phyloP scores from a whole-genome alignment of 2,329 filamentous ascomycete species.

The Pseudogymnoascus verrucosus region DNA sequence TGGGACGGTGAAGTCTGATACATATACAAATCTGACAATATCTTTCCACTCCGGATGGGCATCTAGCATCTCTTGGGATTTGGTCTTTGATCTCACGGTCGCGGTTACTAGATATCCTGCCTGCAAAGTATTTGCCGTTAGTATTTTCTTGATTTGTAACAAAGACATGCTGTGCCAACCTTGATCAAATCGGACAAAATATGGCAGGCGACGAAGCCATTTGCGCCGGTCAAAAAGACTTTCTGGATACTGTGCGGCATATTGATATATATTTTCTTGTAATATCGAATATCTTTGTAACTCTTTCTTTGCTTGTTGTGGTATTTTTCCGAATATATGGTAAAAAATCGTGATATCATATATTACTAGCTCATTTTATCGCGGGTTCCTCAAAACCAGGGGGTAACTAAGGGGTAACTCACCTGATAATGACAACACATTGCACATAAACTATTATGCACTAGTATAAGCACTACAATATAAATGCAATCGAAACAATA shows the following conservation, averaged over 20 bases:
- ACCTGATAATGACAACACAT: not conserved
- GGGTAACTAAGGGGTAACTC: not conserved
- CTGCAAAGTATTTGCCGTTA: not conserved
- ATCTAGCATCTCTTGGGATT: conserved; percentile 34
- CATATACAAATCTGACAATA: conserved; percentile 31
- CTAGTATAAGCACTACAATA: not conserved
- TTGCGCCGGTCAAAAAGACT: conserved; percentile 27
- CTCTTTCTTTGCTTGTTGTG: not conserved
- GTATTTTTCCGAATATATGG: not conserved
- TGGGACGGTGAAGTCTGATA: conserved; percentile 61
- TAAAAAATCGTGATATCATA: conserved; percentile 2
- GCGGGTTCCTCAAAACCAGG: not conserved
- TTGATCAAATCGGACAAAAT: conserved; percentile 15
- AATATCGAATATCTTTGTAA: not conserved
- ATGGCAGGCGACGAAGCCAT: conserved; percentile 26
- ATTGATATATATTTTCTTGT: not conserved
- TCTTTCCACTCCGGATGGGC: conserved; percentile 28
- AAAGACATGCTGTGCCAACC: not conserved
- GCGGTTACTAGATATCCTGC: conserved; percentile 13
- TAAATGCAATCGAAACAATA: not conserved
- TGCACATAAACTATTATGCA: not conserved
- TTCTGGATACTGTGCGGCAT: conserved; percentile 1
- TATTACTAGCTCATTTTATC: not conserved
- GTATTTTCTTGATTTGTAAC: not conserved
- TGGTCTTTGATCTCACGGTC: conserved; percentile 36